These are phyloP conservation scores for Wickerhamiella dianesei DNA, from an alignment of 805 yeast genomes.

Conservation along the genomic window DNA sequence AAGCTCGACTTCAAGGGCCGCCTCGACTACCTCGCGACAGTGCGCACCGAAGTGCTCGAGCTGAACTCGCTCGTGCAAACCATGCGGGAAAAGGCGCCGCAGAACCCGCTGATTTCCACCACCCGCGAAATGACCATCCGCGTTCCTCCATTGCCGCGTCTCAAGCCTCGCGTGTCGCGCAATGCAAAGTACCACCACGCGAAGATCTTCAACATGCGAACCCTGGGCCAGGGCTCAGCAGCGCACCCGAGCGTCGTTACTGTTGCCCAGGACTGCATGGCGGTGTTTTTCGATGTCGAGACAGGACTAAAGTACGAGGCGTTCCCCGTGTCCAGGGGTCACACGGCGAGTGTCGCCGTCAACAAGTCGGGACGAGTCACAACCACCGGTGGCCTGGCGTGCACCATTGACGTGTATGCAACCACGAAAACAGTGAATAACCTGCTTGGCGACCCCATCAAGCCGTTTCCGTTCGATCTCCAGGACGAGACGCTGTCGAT, in stretches of 20 bases:
- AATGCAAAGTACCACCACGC: neutral
- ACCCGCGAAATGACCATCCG: neutral
- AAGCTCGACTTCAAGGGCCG: neutral
- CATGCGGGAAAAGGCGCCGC: neutral
- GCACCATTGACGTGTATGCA: constrained; percentile 15
- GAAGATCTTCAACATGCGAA: neutral
- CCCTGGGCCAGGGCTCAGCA: constrained; percentile 2
- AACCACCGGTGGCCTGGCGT: constrained; percentile 16
- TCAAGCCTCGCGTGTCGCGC: neutral
- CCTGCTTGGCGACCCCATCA: neutral
- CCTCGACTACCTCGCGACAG: neutral
- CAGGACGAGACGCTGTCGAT: neutral
- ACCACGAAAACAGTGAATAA: constrained; percentile 9
- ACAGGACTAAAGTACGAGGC: constrained; percentile 14
- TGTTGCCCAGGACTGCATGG: constrained; percentile 11
- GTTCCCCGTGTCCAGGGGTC: constrained; percentile 11
- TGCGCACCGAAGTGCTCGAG: constrained; percentile 5
- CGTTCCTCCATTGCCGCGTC: neutral
- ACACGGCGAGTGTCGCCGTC: constrained; percentile 8
- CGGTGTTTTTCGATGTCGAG: constrained; percentile 12
- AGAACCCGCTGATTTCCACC: neutral
- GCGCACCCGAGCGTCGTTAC: constrained; percentile 4
- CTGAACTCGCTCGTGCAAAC: neutral
- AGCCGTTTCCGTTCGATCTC: neutral
- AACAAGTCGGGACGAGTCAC: constrained; percentile 10